Evolutionary conservation across 495 filamentous ascomycete species (phyloP), one percentile per base, ranked within the genome.

Genomic region (Lophiotrema nucula): DNA sequence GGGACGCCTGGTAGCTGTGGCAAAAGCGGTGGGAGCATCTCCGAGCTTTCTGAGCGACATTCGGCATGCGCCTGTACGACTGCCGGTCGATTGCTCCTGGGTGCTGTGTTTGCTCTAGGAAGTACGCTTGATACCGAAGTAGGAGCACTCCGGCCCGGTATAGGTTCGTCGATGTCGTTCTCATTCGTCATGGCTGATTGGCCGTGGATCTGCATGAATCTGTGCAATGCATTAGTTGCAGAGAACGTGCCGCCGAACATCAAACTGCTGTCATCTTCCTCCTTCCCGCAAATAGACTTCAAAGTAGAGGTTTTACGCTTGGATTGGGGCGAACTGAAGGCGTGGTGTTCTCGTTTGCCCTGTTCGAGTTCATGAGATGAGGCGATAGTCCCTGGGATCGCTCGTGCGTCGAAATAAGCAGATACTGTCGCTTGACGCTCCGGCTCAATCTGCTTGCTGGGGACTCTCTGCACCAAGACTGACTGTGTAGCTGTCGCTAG

Each of bases 221-320:
- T 70, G 35, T 54, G 37, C 15, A 70, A 47, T 4, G 68, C 68
- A 11, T 23, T 41, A 3, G 68, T 49, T 50, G 63, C 64, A 47
- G 70, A 70, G 49, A 67, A 65, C 45, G 58, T 24, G 26, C 65
- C 56, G 21, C 67, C 67, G 54, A 69, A 62, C 64, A 69, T 65
- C 8, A 71, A 49, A 44, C 58, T 61, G 27, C 37, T 47, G 19
- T 61, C 58, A 4, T 18, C 12, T 1, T 53, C 37, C 24, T 27
- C 23, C 21, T n/a, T n/a, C n/a, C n/a, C n/a, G n/a, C n/a, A n/a
- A n/a, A n/a, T n/a, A n/a, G n/a, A n/a, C n/a, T n/a, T n/a, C n/a
- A n/a, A n/a, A n/a, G n/a, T n/a, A n/a, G n/a, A n/a, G n/a, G n/a
- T n/a, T n/a, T n/a, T n/a, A n/a, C n/a, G n/a, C n/a, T n/a, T n/a